Base-by-base conservation (phyloP, 768 basidiomycete genomes). In the Pulveroboletus sp. region DNA sequence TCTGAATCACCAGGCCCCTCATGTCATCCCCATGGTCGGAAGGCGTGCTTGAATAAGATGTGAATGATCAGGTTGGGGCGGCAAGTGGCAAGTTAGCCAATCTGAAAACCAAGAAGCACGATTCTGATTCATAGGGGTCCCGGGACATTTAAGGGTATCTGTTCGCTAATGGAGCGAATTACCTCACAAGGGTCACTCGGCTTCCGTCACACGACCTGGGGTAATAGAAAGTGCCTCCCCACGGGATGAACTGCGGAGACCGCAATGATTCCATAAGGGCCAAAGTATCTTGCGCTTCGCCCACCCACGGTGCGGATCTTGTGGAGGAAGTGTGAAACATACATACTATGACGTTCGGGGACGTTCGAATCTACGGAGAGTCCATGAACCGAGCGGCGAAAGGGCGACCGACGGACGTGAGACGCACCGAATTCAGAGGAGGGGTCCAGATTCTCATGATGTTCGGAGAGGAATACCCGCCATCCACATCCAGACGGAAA, bases 131-230 rank as follows among this genome's bases (percentile, higher is more conserved):
- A 51, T 35, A 53, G 53, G 49, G 37, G 47, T 44, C 40, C 51
- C n/a, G 9, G 47, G 44, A 36, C 31, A 31, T 26, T 53, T 45
- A 7, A 42, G 41, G 51, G 20, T n/a, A 14, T 11, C 36, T 8
- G 22, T 43, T 44, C 30, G 42, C 44, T 43, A 54, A 45, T 47
- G 30, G 43, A 46, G 45, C 17, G 42, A 46, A 51, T 59, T 42
- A 27, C 47, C 42, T 52, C 50, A 24, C 54, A 46, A 38, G 13
- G 12, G 41, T 49, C 56, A 50, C 43, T 37, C 19, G n/a, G 19
- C 5, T 30, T 11, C 48, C 9, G 50, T 63, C 63, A 63, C 63
- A 63, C 60, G 51, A 63, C 63, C 58, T 55, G 63, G 63, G 62
- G 62, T 63, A 63, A 63, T 63, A 60, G 57, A 9, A 52, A 57